Evolutionary conservation across 2,329 filamentous ascomycete genomes (phyloP).

Genomic region (Ceratocystis lukuohia): DNA sequence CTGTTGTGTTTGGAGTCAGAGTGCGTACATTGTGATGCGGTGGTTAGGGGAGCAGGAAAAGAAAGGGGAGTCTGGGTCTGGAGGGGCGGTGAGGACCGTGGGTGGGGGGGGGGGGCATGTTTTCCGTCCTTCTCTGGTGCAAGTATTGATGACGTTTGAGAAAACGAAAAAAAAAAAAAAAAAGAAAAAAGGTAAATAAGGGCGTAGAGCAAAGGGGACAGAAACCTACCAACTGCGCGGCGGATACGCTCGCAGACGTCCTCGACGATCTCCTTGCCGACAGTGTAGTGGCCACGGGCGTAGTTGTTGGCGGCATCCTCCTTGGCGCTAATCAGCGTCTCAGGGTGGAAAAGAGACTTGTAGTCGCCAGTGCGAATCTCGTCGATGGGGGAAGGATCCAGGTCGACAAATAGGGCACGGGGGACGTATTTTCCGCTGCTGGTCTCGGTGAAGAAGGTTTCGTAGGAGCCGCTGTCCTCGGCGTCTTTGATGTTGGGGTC

Average conservation of each 20-base stretch:
- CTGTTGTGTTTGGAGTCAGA: conserved; percentile 29
- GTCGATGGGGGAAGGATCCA: conserved; percentile 60
- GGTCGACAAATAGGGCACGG: conserved; percentile 57
- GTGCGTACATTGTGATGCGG: neutral
- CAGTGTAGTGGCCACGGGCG: conserved; percentile 62
- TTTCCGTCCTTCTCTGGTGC: neutral
- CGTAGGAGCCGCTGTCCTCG: conserved; percentile 50
- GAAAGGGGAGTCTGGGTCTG: neutral
- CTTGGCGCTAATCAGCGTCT: conserved; percentile 60
- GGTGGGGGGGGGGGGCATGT: neutral
- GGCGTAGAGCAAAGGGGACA: neutral
- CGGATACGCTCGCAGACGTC: conserved; percentile 56
- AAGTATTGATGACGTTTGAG: neutral
- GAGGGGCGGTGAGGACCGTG: conserved; percentile 5
- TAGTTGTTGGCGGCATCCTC: conserved; percentile 70
- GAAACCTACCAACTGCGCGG: conserved; percentile 48
- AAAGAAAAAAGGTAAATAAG: neutral
- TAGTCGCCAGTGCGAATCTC: conserved; percentile 58
- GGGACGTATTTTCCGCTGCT: conserved; percentile 59
- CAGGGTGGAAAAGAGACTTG: conserved; percentile 58
- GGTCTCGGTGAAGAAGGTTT: conserved; percentile 64
- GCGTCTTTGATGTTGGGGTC: conserved; percentile 47
- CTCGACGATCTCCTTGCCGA: conserved; percentile 65
- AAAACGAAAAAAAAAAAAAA: neutral
- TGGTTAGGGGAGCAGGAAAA: neutral